Percentiles rank a stretch among this genome's conserved stretches.
phyloP scores from a whole-genome alignment of 352 stramenopile genomes.

The Phytophthora meadii region DNA sequence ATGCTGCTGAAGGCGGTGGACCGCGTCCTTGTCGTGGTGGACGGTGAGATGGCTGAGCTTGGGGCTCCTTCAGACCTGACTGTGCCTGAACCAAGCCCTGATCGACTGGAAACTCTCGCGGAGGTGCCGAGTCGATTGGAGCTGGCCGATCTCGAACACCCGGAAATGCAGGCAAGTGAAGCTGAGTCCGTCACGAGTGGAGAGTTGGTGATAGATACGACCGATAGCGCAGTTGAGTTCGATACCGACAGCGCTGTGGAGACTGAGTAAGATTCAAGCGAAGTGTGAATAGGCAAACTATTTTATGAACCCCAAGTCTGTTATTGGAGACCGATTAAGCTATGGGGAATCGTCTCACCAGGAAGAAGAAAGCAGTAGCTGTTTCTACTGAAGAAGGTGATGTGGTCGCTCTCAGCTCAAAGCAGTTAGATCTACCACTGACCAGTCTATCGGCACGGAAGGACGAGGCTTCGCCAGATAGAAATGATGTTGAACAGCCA shows the following conservation, averaged over 20 bases:
- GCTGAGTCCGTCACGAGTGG: constrained; percentile 20
- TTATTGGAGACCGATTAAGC: neutral
- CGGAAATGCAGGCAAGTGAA: constrained; percentile 15
- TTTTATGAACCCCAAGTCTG: constrained; percentile 9
- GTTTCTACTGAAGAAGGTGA: neutral
- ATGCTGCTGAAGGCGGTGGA: constrained; percentile 95
- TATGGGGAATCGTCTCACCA: constrained; percentile 41
- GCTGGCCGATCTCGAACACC: constrained; percentile 27
- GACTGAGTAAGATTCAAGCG: constrained; percentile 16
- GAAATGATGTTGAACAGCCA: constrained; percentile 1
- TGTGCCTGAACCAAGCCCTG: constrained; percentile 23
- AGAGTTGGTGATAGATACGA: constrained; percentile 21
- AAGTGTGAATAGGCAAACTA: constrained; percentile 23
- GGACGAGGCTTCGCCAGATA: neutral
- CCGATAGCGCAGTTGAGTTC: constrained; percentile 23
- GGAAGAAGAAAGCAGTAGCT: constrained; percentile 14
- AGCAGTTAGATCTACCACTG: constrained; percentile 1
- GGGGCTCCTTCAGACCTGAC: constrained; percentile 78
- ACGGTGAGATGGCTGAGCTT: constrained; percentile 89
- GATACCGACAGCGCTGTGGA: constrained; percentile 26
- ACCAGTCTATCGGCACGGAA: neutral
- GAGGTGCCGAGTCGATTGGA: constrained; percentile 27
- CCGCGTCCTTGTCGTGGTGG: constrained; percentile 95
- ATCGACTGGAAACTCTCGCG: constrained; percentile 45
- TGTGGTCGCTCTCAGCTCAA: neutral